Evolutionary conservation across 1,139 yeast species (phyloP).

Genomic region (Hemisphaericaspora subhashii): DNA sequence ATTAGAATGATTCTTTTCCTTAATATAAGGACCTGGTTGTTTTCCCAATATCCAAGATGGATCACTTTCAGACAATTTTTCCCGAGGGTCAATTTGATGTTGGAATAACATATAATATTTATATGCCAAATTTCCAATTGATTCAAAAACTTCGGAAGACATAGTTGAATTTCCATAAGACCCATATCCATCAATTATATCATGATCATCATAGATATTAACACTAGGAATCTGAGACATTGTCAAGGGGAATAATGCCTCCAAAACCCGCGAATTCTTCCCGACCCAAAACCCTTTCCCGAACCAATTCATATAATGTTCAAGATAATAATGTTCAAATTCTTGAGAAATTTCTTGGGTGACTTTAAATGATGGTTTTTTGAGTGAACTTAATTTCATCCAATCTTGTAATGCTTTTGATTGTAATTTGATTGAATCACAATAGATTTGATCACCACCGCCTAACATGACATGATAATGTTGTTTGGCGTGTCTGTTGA

Average conservation of each 20-base stretch:
- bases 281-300: constrained; percentile 89
- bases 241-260: constrained; percentile 69
- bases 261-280: constrained; percentile 59
- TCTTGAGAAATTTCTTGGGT: constrained; percentile 51
- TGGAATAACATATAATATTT: constrained; percentile 89
- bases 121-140: constrained; percentile 77
- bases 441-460: constrained; percentile 95
- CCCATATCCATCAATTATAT: constrained; percentile 94
- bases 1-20: constrained; percentile 62
- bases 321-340: constrained; percentile 63
- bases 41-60: constrained; percentile 59
- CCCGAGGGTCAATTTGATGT: constrained; percentile 66
- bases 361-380: constrained; percentile 36
- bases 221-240: constrained; percentile 80
- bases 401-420: constrained; percentile 60
- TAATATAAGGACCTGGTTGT: constrained; percentile 63
- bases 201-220: constrained; percentile 88
- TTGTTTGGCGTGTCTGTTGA: constrained; percentile 56
- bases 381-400: constrained; percentile 54
- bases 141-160: constrained; percentile 63
- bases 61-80: constrained; percentile 41
- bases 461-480: constrained; percentile 95
- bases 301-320: constrained; percentile 82
- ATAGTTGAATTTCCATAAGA: constrained; percentile 77
- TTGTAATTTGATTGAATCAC: constrained; percentile 72